phyloP scores from a whole-genome alignment of 495 filamentous ascomycete species.

The Tuber indicum region DNA sequence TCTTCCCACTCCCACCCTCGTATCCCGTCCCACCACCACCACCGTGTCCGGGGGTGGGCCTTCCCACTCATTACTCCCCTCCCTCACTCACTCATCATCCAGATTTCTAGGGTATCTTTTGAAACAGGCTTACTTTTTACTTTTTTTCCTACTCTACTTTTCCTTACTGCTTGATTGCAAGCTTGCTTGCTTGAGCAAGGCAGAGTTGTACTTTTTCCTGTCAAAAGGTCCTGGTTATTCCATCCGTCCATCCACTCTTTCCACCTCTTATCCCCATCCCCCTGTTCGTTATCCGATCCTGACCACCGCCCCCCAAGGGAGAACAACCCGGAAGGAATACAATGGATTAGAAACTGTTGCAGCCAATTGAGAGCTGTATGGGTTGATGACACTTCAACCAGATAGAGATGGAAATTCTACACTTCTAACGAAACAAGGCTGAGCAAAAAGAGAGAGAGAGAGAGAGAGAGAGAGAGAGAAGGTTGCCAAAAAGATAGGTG shows the following conservation, averaged over 20 bases:
- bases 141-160: background rate
- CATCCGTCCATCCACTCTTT: background rate
- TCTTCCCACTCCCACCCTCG: conserved; percentile 3
- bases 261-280: background rate
- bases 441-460: background rate
- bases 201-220: background rate
- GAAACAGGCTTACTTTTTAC: conserved; percentile 2
- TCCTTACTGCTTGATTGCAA: background rate
- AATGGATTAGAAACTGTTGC: background rate
- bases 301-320: background rate
- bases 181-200: background rate
- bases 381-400: background rate
- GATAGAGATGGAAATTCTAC: background rate
- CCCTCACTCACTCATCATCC: background rate
- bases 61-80: background rate
- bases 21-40: background rate
- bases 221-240: background rate
- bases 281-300: background rate
- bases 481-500: background rate
- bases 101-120: background rate
- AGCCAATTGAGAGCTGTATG: background rate
- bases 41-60: background rate
- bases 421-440: background rate
- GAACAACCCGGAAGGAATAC: background rate
- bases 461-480: background rate